Evolutionary conservation across 2,329 filamentous ascomycete genomes (phyloP).

Genomic region (Hansfordia pulvinata): DNA sequence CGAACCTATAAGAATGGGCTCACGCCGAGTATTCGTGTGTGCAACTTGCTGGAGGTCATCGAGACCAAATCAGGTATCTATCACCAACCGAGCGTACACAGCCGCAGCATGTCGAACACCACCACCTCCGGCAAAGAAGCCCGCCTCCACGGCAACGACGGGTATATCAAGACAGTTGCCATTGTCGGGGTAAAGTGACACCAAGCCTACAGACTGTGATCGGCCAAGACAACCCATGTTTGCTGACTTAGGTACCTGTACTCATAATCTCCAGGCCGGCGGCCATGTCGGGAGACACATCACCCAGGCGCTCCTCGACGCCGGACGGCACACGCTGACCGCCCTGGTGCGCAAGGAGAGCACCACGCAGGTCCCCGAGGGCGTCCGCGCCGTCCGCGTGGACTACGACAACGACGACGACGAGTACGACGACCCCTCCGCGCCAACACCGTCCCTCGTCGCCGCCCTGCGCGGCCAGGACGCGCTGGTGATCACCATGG

Average conservation of each 20-base stretch:
- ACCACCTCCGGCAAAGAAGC: no score
- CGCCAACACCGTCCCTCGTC: no score
- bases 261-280: not conserved
- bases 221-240: no score
- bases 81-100: no score
- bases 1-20: no score
- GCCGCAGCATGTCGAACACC: no score
- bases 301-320: constrained; percentile 20
- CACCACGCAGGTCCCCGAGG: constrained; percentile 27
- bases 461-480: constrained; percentile 37
- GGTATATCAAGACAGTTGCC: not conserved
- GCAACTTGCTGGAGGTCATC: no score
- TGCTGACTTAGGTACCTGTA: no score
- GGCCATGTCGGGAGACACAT: not conserved
- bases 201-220: not conserved
- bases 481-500: constrained; percentile 38
- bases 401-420: constrained; percentile 25
- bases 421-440: no score
- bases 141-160: not conserved
- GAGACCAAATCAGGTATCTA: no score
- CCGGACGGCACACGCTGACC: constrained; percentile 31
- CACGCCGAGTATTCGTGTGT: no score
- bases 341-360: constrained; percentile 29
- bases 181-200: not conserved
- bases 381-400: constrained; percentile 23